Conservation (phyloP, 345 rosid species). For the Hibiscus trionum region DNA sequence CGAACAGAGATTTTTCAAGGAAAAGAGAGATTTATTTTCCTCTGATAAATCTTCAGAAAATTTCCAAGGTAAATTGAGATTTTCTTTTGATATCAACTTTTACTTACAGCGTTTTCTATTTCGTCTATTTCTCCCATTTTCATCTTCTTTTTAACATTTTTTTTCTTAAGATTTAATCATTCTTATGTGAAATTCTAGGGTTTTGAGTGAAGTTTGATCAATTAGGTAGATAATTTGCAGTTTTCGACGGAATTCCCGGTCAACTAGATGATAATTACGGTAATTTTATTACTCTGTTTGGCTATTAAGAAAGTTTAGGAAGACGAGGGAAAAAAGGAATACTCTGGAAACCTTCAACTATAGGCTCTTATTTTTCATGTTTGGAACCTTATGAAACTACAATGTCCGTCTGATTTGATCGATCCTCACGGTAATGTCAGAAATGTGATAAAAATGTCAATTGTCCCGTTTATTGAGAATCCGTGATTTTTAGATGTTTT, state of each 20-base stretch:
- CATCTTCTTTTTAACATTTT: too few relatives aligned
- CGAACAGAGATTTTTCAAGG: not conserved
- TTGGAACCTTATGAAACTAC: not conserved
- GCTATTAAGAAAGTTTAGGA: not conserved
- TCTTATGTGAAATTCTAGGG: not conserved
- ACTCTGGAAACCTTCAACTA: not conserved
- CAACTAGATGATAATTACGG: not conserved
- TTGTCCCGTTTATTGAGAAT: too few relatives aligned
- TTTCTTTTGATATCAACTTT: not conserved
- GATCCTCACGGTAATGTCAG: too few relatives aligned
- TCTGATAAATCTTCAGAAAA: not conserved
- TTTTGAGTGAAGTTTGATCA: not conserved
- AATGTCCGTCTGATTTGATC: too few relatives aligned
- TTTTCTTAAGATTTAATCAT: not conserved
- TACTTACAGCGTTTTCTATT: too few relatives aligned
- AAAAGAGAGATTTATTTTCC: not conserved
- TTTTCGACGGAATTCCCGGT: not conserved
- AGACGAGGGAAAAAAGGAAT: not conserved
- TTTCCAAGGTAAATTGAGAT: not conserved
- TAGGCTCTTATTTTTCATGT: not conserved
- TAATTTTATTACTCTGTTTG: constrained; percentile 1
- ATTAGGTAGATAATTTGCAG: not conserved
- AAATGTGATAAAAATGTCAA: too few relatives aligned
- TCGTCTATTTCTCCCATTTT: too few relatives aligned
- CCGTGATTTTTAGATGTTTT: not conserved